Conservation (phyloP, 2,329 filamentous ascomycete species). For the Pleoardoris graminearum region DNA sequence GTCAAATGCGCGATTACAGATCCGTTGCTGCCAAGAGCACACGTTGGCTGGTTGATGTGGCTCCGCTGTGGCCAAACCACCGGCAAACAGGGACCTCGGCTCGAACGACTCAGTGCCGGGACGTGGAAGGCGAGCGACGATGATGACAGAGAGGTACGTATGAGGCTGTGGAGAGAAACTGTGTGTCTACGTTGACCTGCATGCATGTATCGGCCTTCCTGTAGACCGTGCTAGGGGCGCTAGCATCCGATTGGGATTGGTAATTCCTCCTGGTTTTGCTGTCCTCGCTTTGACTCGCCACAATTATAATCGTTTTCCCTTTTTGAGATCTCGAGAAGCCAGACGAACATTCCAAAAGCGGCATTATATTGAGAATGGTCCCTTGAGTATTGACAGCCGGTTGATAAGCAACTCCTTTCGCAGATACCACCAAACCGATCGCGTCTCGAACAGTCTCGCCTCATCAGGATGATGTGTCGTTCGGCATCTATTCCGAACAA, state of each 20-base stretch:
- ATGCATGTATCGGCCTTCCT: constrained; percentile 23
- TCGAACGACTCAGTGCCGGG: constrained; percentile 7
- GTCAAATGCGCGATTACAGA: constrained; percentile 38
- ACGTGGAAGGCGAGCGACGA: constrained; percentile 14
- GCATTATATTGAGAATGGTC: no score
- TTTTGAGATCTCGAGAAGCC: neutral
- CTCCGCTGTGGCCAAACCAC: constrained; percentile 31
- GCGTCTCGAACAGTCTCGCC: constrained; percentile 12
- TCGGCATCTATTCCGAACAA: no score
- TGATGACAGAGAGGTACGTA: constrained; percentile 13
- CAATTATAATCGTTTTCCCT: constrained; percentile 3
- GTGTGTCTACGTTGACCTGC: constrained; percentile 33
- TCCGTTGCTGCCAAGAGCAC: constrained; percentile 41
- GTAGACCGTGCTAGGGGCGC: constrained; percentile 39
- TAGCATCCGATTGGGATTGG: constrained; percentile 39
- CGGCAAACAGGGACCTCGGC: constrained; percentile 16
- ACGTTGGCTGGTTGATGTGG: constrained; percentile 42
- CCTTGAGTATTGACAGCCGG: neutral
- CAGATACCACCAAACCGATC: constrained; percentile 11
- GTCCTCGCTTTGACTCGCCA: constrained; percentile 13
- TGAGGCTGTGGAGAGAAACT: constrained; percentile 24
- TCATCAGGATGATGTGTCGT: constrained; percentile 6
- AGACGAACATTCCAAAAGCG: neutral
- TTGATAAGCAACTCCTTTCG: neutral
- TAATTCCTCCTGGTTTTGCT: constrained; percentile 30